Percentiles rank a stretch among this genome's conserved stretches.
Conservation (phyloP, 2,329 filamentous ascomycete species). For the Orbilia blumenaviensis region DNA sequence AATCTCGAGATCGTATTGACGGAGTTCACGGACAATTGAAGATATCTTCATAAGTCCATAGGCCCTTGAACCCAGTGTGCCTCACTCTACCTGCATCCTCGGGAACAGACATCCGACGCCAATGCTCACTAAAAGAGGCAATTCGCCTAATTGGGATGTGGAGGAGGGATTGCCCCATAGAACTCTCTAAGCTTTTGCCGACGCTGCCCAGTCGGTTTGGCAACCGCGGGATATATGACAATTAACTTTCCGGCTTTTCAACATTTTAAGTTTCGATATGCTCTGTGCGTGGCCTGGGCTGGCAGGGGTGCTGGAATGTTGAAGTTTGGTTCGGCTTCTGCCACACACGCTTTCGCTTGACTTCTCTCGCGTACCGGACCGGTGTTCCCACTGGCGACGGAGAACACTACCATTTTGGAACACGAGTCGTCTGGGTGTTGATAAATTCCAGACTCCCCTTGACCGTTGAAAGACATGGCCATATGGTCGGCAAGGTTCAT, state of each 20-base stretch:
- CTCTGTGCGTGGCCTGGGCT: neutral
- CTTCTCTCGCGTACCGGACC: constrained; percentile 36
- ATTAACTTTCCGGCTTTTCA: no score
- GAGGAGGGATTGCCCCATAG: neutral
- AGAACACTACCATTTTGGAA: neutral
- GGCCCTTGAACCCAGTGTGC: neutral
- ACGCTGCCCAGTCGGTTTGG: neutral
- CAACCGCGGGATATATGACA: neutral
- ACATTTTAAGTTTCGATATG: neutral
- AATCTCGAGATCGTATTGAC: neutral
- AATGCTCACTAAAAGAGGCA: constrained; percentile 15
- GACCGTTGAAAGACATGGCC: no score
- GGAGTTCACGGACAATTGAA: neutral
- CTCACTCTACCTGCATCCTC: neutral
- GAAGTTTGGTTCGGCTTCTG: constrained; percentile 39
- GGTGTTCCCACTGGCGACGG: constrained; percentile 12
- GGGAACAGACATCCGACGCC: constrained; percentile 18
- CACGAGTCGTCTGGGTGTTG: neutral
- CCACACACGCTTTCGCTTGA: constrained; percentile 2
- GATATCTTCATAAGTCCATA: neutral
- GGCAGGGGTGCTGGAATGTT: neutral
- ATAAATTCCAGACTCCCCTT: neutral
- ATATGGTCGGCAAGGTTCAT: neutral
- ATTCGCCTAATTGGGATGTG: constrained; percentile 4
- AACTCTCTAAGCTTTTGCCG: constrained; percentile 28